Evolutionary conservation across 441 rosid genomes (phyloP).

Genomic region (Arabidopsis hybrid): DNA sequence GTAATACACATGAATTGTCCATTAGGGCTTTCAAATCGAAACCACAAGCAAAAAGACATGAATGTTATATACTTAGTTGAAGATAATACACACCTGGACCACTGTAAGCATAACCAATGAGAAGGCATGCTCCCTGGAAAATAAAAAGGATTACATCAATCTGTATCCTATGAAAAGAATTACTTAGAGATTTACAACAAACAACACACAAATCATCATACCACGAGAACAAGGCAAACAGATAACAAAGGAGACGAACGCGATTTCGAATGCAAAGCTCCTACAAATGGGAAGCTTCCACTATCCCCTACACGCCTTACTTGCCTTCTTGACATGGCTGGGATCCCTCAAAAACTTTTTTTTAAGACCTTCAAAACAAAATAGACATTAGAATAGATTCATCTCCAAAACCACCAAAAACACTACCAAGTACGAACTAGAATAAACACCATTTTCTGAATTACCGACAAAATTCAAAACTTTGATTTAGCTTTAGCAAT

Average conservation of each 20-base stretch:
- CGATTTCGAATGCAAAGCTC: slow-evolving; percentile 76
- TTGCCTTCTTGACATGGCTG: slow-evolving; percentile 81
- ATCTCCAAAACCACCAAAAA: not conserved
- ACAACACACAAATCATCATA: slow-evolving; percentile 31
- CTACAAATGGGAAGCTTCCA: slow-evolving; percentile 71
- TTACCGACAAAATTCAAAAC: slow-evolving; percentile 6
- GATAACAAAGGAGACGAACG: slow-evolving; percentile 78
- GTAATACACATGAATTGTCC: slow-evolving; percentile 7
- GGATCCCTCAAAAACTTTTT: slow-evolving; percentile 18
- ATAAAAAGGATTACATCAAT: too few relatives aligned
- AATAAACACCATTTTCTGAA: not conserved
- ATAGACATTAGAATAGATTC: not conserved
- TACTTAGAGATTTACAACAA: not conserved
- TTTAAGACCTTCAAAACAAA: slow-evolving; percentile 10
- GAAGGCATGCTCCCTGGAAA: slow-evolving; percentile 79
- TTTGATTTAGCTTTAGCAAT: not conserved
- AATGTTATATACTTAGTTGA: not conserved
- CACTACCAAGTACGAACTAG: not conserved
- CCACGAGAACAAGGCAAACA: slow-evolving; percentile 69
- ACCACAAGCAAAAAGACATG: slow-evolving; percentile 16
- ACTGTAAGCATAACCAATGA: slow-evolving; percentile 68
- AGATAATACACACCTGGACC: slow-evolving; percentile 57
- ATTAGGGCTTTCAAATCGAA: slow-evolving; percentile 5
- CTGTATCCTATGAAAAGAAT: not conserved
- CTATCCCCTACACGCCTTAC: slow-evolving; percentile 77